Evolutionary conservation across 2,329 filamentous ascomycete species (phyloP), one percentile per base, ranked within the genome.

Genomic region (Pseudogymnoascus sp.): DNA sequence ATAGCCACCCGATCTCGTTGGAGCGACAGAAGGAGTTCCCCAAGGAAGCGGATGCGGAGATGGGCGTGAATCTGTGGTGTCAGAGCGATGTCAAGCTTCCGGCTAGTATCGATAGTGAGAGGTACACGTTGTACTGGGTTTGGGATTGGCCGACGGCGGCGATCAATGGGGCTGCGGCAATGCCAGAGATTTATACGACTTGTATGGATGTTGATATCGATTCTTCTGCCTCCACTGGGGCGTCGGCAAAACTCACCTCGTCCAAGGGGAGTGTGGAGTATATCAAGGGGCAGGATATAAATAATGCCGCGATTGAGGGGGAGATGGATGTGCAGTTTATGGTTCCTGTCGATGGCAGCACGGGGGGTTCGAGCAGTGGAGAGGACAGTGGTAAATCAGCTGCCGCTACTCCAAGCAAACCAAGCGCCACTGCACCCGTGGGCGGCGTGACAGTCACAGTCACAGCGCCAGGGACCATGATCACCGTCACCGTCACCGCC

Each of bases 41-140:
- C 64, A 76, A 80, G 59, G 72, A 80, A 28, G 80, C 80, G 73
- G 84, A 82, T 33, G 75, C 76, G 60, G 83, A 87, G 59, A 63
- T 45, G 61, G 61, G 61, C 9, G 8, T 14, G 4, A 38, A 63
- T 4, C 58, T 60, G 1, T 60, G 58, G 58, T 60, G 61, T 12
- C 61, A 62, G 49, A 55, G 21, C 61, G 52, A 62, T 23, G 6
- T 62, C 31, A 31, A 33, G 4, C 45, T 55, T 8, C 49, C 61
- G 2, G 73, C 79, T 5, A 85, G 85, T 40, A 81, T 85, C 41
- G 80, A 81, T 31, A 55, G 49, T 11, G 16, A 55, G 8, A 9
- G 4, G n/a, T 89, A 91, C 73, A 93, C 91, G 3, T 76, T 96
- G 60, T 95, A 96, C 79, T 97, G 92, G 93, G 87, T 96, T 55